phyloP scores from a whole-genome alignment of 305 asterid genomes.

The Ajuga reptans region DNA sequence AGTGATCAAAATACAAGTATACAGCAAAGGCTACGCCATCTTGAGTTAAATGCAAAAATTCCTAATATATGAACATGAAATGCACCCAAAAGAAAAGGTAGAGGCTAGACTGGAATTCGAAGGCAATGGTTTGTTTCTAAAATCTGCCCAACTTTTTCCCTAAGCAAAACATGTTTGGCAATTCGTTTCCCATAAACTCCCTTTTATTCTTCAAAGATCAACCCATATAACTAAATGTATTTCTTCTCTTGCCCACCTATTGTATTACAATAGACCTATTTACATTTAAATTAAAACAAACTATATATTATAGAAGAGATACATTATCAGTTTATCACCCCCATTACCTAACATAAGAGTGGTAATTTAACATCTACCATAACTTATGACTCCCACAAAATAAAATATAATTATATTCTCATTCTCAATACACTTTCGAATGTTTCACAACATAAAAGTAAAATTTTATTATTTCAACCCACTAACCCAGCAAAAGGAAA shows the following conservation, averaged over 20 bases:
- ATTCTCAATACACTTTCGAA: background rate
- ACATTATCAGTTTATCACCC: background rate
- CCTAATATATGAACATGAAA: background rate
- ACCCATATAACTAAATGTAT: background rate
- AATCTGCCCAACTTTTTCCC: background rate
- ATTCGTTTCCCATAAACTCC: background rate
- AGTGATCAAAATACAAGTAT: background rate
- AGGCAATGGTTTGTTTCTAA: background rate
- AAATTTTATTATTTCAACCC: background rate
- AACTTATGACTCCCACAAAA: background rate
- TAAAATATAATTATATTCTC: background rate
- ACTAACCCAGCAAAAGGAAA: background rate
- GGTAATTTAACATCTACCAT: background rate
- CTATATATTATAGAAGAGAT: background rate
- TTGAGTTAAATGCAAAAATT: background rate
- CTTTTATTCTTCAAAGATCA: background rate
- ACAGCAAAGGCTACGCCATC: background rate
- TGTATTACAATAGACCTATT: background rate
- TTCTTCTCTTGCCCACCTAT: background rate
- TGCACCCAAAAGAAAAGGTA: background rate
- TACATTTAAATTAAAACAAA: background rate
- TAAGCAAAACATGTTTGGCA: background rate
- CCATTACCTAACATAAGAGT: background rate
- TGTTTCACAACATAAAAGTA: background rate
- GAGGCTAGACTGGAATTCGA: background rate